Conservation (phyloP, 2,329 filamentous ascomycete genomes). For the Geoglossum cookeanum region DNA sequence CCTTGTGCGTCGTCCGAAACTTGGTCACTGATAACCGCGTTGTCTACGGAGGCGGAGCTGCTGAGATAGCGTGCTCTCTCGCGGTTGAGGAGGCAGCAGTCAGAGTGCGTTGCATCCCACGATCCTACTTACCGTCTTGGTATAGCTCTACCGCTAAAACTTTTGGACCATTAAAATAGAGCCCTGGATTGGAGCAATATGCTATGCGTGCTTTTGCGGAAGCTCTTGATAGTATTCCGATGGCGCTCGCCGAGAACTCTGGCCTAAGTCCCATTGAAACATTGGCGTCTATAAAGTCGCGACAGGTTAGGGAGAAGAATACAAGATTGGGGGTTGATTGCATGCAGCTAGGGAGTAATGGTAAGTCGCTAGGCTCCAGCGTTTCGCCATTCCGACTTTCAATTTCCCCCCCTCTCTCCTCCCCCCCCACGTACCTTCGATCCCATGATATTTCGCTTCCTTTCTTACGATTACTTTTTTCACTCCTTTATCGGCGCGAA, state of each 20-base stretch:
- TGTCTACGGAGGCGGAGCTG: conserved; percentile 90
- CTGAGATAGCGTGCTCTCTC: conserved; percentile 90
- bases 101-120: conserved; percentile 31
- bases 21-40: conserved; percentile 90
- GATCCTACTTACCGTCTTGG: conserved; percentile 3
- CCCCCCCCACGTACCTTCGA: background rate
- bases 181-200: conserved; percentile 93
- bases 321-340: conserved; percentile 82
- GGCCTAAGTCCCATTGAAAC: conserved; percentile 92
- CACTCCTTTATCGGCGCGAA: background rate
- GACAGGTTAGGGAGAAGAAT: conserved; percentile 78
- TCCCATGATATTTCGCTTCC: background rate
- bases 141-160: conserved; percentile 5
- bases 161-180: conserved; percentile 27
- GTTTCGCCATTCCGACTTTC: background rate
- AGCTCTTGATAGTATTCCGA: conserved; percentile 79
- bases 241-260: conserved; percentile 95
- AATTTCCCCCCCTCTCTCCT: background rate
- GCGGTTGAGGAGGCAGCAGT: conserved; percentile 90
- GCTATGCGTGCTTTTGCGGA: conserved; percentile 97
- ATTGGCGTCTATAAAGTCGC: conserved; percentile 82
- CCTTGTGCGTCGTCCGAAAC: conserved; percentile 92
- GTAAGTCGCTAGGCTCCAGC: conserved; percentile 24
- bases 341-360: conserved; percentile 85
- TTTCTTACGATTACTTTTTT: conserved; percentile 7